phyloP scores from a whole-genome alignment of 2,329 filamentous ascomycete genomes.

The Fusarium temperatum region DNA sequence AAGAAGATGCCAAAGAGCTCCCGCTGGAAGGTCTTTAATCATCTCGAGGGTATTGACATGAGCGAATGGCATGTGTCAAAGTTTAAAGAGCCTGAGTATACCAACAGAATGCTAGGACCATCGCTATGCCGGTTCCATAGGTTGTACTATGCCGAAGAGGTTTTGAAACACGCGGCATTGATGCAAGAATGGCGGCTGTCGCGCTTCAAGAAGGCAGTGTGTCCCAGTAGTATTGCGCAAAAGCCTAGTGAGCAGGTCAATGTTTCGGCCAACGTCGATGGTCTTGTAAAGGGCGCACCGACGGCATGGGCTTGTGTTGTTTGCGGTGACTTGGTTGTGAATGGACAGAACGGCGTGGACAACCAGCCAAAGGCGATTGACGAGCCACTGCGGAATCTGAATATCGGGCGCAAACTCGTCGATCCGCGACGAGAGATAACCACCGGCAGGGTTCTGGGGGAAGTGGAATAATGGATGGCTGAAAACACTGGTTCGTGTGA shows the following conservation, averaged over 20 bases:
- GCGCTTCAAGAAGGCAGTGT: conserved; percentile 39
- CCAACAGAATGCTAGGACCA: conserved; percentile 45
- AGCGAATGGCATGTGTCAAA: conserved; percentile 22
- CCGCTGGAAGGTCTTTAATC: conserved; percentile 33
- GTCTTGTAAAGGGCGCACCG: conserved; percentile 6
- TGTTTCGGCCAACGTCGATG: conserved; percentile 24
- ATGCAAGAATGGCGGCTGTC: conserved; percentile 43
- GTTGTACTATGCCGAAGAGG: conserved; percentile 37
- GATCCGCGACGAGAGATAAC: neutral
- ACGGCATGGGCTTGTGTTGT: conserved; percentile 47
- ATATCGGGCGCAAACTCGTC: conserved; percentile 1
- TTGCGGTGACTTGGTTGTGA: conserved; percentile 46
- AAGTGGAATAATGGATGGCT: conserved; percentile 3
- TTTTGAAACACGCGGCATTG: conserved; percentile 31
- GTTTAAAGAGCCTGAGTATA: conserved; percentile 40
- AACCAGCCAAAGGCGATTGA: conserved; percentile 31
- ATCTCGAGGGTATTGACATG: conserved; percentile 32
- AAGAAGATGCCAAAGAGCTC: conserved; percentile 3
- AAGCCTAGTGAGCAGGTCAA: conserved; percentile 19
- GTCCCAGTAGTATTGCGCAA: conserved; percentile 44
- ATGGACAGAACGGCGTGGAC: conserved; percentile 31
- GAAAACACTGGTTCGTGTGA: neutral
- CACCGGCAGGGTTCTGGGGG: neutral
- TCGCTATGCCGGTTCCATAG: conserved; percentile 51
- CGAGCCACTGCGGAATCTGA: conserved; percentile 28